Evolutionary conservation across 164 flowering plant species (phyloP).

Genomic region (Berberis vulgaris): DNA sequence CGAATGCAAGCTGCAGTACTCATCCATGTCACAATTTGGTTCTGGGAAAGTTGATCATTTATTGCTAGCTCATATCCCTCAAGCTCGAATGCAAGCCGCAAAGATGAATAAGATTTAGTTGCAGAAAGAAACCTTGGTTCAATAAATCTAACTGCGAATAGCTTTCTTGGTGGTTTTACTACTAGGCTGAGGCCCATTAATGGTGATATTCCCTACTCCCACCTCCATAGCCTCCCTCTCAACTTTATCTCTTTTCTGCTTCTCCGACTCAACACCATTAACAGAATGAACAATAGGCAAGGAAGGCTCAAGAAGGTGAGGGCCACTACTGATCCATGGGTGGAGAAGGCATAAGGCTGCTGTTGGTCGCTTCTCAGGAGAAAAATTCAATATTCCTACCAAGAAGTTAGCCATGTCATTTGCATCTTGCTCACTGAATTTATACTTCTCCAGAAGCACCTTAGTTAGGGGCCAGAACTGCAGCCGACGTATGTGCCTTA

Average conservation of each 20-base stretch:
- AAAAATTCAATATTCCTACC: constrained; percentile 75
- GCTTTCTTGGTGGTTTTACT: no score
- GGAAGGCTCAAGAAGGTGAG: constrained; percentile 42
- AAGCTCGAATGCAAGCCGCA: no score
- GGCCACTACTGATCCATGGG: constrained; percentile 67
- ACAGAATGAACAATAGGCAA: constrained; percentile 15
- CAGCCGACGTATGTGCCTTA: constrained; percentile 75
- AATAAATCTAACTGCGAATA: no score
- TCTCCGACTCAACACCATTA: constrained; percentile 20
- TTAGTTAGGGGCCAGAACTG: constrained; percentile 85
- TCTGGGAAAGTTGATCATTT: no score
- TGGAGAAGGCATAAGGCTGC: constrained; percentile 78
- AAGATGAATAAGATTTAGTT: no score
- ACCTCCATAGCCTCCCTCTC: constrained; percentile 77
- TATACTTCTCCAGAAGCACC: constrained; percentile 79
- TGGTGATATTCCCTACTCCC: constrained; percentile 65
- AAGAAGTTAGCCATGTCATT: constrained; percentile 71
- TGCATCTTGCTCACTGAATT: constrained; percentile 77
- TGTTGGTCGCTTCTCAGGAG: constrained; percentile 84
- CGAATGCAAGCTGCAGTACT: no score
- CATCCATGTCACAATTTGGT: no score
- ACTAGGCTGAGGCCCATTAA: constrained; percentile 29
- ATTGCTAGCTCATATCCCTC: no score
- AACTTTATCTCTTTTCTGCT: constrained; percentile 39
- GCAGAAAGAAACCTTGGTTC: no score